A percentile compares a stretch with the other conserved stretches of the same genome.
Conservation (phyloP, 2,329 filamentous ascomycete genomes). For the Kalmusia sp. region DNA sequence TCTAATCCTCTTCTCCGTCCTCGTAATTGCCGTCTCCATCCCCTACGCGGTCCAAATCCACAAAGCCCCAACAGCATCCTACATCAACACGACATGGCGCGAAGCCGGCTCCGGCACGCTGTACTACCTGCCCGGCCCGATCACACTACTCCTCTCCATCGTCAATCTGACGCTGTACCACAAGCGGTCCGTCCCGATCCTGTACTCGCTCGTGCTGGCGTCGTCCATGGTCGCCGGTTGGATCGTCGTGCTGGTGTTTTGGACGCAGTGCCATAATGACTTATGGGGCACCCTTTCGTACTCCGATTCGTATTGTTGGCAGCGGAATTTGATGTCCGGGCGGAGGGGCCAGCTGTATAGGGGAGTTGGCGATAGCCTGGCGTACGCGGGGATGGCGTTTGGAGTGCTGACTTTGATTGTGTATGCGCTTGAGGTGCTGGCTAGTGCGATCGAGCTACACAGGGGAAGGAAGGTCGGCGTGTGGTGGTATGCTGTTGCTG, state of each 20-base stretch:
- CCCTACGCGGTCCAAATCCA: not conserved
- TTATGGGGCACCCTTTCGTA: not conserved
- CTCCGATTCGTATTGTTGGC: not conserved
- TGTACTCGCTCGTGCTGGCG: not conserved
- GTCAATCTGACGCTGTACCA: not conserved
- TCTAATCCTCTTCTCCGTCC: not conserved
- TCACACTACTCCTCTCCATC: not conserved
- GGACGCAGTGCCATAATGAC: slow-evolving; percentile 4
- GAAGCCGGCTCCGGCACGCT: not conserved
- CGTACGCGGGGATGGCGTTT: not conserved
- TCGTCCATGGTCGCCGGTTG: not conserved
- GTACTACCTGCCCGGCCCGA: slow-evolving; percentile 2
- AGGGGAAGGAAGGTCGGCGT: not conserved
- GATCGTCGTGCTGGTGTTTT: not conserved
- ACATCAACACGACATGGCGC: not conserved
- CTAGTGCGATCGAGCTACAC: not conserved
- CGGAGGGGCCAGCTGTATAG: not conserved
- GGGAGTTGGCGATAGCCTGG: not conserved
- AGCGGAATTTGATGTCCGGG: not conserved
- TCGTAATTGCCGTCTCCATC: not conserved
- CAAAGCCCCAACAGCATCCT: not conserved
- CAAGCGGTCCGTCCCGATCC: not conserved
- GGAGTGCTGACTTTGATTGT: not conserved
- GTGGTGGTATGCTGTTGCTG: not conserved
- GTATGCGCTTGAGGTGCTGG: not conserved